These are phyloP conservation scores for Viola odorata DNA, from an alignment of 345 rosid genomes.

Conservation along the genomic window DNA sequence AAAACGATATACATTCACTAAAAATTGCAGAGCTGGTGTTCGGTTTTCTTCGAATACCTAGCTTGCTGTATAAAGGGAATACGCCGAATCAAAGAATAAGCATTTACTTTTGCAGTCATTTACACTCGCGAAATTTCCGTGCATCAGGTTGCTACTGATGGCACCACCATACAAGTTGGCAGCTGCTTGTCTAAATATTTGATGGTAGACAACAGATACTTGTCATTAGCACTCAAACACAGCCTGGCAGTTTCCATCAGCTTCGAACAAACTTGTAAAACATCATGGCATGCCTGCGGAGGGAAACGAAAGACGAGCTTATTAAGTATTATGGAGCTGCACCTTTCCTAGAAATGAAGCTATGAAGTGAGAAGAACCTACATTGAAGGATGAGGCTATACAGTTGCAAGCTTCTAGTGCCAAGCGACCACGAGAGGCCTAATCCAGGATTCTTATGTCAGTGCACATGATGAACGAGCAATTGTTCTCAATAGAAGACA, in stretches of 20 bases:
- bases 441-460: slow-evolving; percentile 21
- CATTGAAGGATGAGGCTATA: slow-evolving; percentile 59
- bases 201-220: slow-evolving; percentile 46
- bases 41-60: too few species aligned
- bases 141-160: slow-evolving; percentile 1
- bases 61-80: too few species aligned
- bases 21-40: too few species aligned
- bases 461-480: slow-evolving; percentile 1
- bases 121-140: too few species aligned
- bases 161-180: slow-evolving; percentile 15
- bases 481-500: neutral
- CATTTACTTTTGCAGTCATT: too few species aligned
- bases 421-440: slow-evolving; percentile 67
- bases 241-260: slow-evolving; percentile 56
- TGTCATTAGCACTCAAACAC: slow-evolving; percentile 43
- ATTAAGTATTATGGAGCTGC: neutral
- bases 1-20: too few species aligned
- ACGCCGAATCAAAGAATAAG: neutral
- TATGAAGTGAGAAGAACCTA: slow-evolving; percentile 18
- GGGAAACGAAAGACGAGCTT: neutral
- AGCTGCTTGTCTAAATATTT: slow-evolving; percentile 34
- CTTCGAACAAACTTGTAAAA: slow-evolving; percentile 44
- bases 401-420: slow-evolving; percentile 94
- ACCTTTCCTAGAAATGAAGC: neutral
- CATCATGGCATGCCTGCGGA: slow-evolving; percentile 45